Base-by-base conservation (phyloP, 2,329 filamentous ascomycete genomes). In the Fusarium illudens region DNA sequence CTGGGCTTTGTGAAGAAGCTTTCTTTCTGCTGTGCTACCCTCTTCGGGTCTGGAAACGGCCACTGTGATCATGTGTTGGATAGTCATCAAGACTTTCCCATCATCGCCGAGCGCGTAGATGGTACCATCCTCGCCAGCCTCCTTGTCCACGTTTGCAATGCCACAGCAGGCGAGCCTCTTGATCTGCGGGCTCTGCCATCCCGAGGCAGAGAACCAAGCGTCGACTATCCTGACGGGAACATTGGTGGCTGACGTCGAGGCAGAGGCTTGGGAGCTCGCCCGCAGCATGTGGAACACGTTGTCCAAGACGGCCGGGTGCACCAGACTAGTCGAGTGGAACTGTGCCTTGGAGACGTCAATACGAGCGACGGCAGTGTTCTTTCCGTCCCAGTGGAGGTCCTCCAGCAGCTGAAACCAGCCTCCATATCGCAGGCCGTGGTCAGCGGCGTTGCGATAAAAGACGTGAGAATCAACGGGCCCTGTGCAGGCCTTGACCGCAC, bases 281-380 rank as follows among this genome's bases (percentile, higher is more conserved):
- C 60, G 57, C 4, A 63, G 39, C 5, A 63, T 34, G 11, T 63
- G 49, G 10, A 63, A 63, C 0, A 50, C 57, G n/a, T 60, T 36
- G 7, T 63, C 60, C 0, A 63, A 20, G 0, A 56, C 42, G 2
- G 60, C 42, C 0, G 57, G 60, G 13, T 63, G 57, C 5, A 42
- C 34, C 2, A 63, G 8, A 22, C 33, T 51, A 3, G 1, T 39
- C 6, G 10, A 44, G 2, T 33, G 5, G 15, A 29, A 22, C 10
- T 17, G n/a, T 32, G 30, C 29, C 5, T 27, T 42, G 11, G 20
- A 4, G 3, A n/a, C 12, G 0, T 20, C 3, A 1, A 63, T 3
- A 32, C 46, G 19, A 12, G 34, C 12, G 1, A 2, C 11, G 2
- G 42, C 57, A 2, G 44, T 22, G 0, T 57, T 8, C 15, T 46